phyloP scores from a whole-genome alignment of 139 green algal genomes.

The Coelastrella sp. region DNA sequence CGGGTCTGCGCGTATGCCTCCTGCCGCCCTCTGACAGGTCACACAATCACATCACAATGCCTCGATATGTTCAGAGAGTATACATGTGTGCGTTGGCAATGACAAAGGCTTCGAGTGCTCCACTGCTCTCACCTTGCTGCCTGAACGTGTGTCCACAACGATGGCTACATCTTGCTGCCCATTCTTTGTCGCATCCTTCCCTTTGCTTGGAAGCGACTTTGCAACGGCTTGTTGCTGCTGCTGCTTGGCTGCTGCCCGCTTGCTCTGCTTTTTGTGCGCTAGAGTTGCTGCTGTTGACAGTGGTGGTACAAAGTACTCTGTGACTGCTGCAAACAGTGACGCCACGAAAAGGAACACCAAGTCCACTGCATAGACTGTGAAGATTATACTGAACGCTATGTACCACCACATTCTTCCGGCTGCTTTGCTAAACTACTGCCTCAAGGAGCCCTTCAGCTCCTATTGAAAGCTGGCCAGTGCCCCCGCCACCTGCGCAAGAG shows the following conservation, averaged over 20 bases:
- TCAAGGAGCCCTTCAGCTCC: slow-evolving; percentile 15
- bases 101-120: too few species aligned
- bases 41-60: too few species aligned
- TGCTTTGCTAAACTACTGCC: neutral
- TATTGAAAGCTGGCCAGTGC: neutral
- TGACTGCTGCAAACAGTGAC: slow-evolving; percentile 51
- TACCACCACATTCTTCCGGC: slow-evolving; percentile 61
- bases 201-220: neutral
- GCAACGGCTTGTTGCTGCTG: slow-evolving; percentile 35
- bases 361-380: slow-evolving; percentile 69
- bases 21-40: too few species aligned
- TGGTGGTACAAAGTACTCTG: slow-evolving; percentile 50
- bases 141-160: slow-evolving; percentile 37
- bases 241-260: slow-evolving; percentile 37
- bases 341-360: slow-evolving; percentile 68
- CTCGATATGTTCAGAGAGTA: too few species aligned
- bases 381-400: slow-evolving; percentile 60
- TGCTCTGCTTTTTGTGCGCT: slow-evolving; percentile 47
- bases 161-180: slow-evolving; percentile 42
- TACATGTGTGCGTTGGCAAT: too few species aligned
- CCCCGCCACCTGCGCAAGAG: neutral
- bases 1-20: too few species aligned
- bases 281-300: slow-evolving; percentile 40
- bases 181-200: neutral
- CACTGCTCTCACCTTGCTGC: neutral